phyloP scores from a whole-genome alignment of 139 green algal species.

The Volvox africanus region DNA sequence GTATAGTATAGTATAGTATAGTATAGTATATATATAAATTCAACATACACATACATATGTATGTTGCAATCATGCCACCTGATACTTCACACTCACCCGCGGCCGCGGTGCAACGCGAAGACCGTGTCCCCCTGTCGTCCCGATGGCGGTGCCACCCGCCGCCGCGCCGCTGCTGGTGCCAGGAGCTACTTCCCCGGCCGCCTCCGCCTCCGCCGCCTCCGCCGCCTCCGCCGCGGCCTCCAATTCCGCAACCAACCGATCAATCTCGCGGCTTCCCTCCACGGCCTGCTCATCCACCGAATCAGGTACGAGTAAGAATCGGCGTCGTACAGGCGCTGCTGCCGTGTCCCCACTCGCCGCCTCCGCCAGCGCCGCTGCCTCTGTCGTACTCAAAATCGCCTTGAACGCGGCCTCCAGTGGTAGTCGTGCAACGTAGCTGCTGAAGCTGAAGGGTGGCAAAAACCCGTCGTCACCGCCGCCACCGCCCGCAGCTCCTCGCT shows the following conservation, averaged over 20 bases:
- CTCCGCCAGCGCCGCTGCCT: not conserved
- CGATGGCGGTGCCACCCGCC: not conserved
- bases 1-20: too few relatives aligned
- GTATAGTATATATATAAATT: too few relatives aligned
- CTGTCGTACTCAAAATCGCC: not conserved
- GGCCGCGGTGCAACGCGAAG: too few relatives aligned
- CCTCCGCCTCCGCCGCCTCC: not conserved
- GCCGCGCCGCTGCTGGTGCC: not conserved
- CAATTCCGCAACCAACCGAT: not conserved
- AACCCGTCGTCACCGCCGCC: not conserved
- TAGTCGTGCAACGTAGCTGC: slow-evolving; percentile 36
- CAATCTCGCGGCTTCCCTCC: not conserved
- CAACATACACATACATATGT: too few relatives aligned
- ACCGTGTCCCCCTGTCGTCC: not conserved
- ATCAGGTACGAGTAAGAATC: slow-evolving; percentile 26
- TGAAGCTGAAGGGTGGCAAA: slow-evolving; percentile 41
- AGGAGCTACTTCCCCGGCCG: not conserved
- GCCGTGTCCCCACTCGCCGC: not conserved
- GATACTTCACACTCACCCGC: not conserved
- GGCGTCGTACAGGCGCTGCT: not conserved
- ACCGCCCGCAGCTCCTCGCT: not conserved
- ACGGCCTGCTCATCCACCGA: slow-evolving; percentile 27
- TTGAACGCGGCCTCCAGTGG: slow-evolving; percentile 31
- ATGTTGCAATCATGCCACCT: too few relatives aligned
- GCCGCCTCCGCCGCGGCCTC: not conserved